A percentile compares a stretch with the other conserved stretches of the same genome.
Conservation (phyloP, 192 early-diverging fungal species). For the Entophlyctis luteolus region DNA sequence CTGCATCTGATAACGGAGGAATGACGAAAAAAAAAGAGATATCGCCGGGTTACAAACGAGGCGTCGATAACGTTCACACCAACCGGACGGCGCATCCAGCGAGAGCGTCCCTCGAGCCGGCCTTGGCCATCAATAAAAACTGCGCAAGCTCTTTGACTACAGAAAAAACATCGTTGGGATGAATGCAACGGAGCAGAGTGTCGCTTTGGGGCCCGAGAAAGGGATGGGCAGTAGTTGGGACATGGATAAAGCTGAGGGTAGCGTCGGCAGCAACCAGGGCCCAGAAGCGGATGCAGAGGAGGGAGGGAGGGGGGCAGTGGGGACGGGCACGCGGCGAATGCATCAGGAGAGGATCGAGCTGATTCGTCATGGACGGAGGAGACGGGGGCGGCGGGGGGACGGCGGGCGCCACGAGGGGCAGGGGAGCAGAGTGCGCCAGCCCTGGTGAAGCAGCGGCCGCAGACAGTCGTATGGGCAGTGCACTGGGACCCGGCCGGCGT, state of each 20-base stretch:
- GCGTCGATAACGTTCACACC: too few species aligned
- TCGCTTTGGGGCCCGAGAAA: background rate
- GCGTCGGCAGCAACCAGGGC: constrained; percentile 4
- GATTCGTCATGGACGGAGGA: too few species aligned
- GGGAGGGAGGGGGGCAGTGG: too few species aligned
- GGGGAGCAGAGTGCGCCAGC: too few species aligned
- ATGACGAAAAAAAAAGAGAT: background rate
- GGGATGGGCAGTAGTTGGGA: background rate
- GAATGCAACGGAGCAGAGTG: background rate
- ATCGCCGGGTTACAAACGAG: too few species aligned
- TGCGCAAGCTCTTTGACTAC: constrained; percentile 14
- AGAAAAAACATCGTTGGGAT: constrained; percentile 9
- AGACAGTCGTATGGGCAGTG: too few species aligned
- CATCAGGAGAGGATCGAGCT: too few species aligned
- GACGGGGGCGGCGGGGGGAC: too few species aligned
- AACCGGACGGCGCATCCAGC: constrained; percentile 10
- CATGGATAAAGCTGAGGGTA: constrained; percentile 2
- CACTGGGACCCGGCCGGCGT: too few species aligned
- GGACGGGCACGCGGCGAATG: too few species aligned
- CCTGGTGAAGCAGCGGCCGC: too few species aligned
- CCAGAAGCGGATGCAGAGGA: constrained; percentile 11
- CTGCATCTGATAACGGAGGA: background rate
- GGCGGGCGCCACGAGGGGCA: too few species aligned
- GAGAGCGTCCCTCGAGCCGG: constrained; percentile 10
- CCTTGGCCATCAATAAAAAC: constrained; percentile 1